Percentiles rank a stretch among this genome's conserved stretches.
Conservation (phyloP, 2,329 filamentous ascomycete genomes). For the Colletotrichum chrysophilum region DNA sequence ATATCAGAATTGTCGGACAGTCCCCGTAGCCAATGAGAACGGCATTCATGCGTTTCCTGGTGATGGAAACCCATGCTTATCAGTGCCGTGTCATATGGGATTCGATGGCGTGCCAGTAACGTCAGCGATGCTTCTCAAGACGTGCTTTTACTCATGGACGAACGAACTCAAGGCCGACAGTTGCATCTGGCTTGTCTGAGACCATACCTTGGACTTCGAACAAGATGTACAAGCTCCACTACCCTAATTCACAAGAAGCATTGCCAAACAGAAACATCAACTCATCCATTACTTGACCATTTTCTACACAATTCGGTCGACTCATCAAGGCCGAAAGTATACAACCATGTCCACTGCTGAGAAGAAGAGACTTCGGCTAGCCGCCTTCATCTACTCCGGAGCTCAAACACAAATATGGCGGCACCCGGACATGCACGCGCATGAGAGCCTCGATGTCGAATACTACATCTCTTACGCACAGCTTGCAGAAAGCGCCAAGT, state of each 20-base stretch:
- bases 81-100: neutral
- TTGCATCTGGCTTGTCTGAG: neutral
- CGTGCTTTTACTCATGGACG: neutral
- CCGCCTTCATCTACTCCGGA: conserved; percentile 13
- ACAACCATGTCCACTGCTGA: neutral
- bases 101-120: neutral
- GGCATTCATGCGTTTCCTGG: neutral
- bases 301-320: accelerated
- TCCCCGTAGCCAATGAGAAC: neutral
- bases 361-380: conserved; percentile 1
- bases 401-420: conserved; percentile 9
- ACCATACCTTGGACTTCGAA: neutral
- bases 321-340: neutral
- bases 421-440: conserved; percentile 2
- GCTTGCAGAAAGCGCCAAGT: conserved; percentile 14
- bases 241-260: neutral
- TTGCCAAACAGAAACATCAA: neutral
- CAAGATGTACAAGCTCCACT: neutral
- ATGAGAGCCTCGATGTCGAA: conserved; percentile 15
- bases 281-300: neutral
- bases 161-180: neutral
- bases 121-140: neutral
- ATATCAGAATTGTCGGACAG: neutral
- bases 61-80: neutral
- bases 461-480: conserved; percentile 15